Base-by-base conservation (phyloP, 2,329 filamentous ascomycete species). In the Triangularia verruculosa region DNA sequence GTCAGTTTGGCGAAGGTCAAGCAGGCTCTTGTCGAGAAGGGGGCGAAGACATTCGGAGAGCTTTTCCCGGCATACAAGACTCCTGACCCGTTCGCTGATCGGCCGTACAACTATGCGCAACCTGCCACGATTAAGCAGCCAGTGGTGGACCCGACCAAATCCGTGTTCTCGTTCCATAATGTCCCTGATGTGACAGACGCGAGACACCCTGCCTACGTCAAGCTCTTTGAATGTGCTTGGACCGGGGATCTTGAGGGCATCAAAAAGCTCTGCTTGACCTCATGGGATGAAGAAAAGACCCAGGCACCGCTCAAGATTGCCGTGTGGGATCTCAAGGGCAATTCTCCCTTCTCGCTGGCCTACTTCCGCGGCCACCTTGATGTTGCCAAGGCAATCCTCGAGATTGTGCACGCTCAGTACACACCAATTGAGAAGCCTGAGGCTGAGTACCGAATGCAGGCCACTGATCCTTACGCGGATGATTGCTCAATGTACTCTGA, bases 221-320 rank as follows among this genome's bases (percentile, higher is more conserved):
- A n/a, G n/a, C 5, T 77, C 84, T 66, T 74, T 94, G 86, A 94
- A 71, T 90, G 90, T 34, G 86, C 86, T 4, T 95, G 90, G 90
- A 70, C 70, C 4, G 89, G 88, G n/a, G 85, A 95, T 68, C 67
- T 89, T 1, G 79, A 85, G 1, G 85, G 78, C 2, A 85, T 94
- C 74, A 91, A 90, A 71, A 74, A 77, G 13, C 77, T 91, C 39
- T 90, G 88, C 1, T 76, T 91, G 20, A 76, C 80, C 11, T 76
- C 83, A 1, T 90, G 87, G 84, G 81, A 83, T 12, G 72, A 78
- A 4, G 77, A 82, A 5, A 76, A 81, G 4, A 75, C 82, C 4
- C 79, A 87, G 59, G 76, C 81, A 0, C 89, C 90, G 0, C 78
- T 95, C 51, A 82, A 86, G 67, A 83, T 92, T 61, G 83, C 88